These are phyloP conservation scores for Pythium brassicae DNA, from an alignment of 352 stramenopile species.

Conservation along the genomic window DNA sequence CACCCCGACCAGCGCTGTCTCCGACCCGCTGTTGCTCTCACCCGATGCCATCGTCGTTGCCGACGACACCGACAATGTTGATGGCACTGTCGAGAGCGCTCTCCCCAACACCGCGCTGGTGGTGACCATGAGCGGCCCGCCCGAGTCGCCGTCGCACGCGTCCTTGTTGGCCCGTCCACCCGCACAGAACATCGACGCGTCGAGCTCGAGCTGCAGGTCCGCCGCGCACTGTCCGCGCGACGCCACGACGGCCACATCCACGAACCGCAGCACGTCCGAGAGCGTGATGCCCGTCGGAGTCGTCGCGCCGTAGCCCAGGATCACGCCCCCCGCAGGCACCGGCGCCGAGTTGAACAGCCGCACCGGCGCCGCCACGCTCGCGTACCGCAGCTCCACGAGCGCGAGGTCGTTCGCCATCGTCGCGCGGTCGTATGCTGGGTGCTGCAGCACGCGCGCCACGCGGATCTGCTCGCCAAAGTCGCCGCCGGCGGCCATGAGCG, in stretches of 20 bases:
- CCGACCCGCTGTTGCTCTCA: not conserved
- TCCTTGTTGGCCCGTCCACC: slow-evolving; percentile 16
- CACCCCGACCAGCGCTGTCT: slow-evolving; percentile 9
- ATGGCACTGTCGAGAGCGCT: not conserved
- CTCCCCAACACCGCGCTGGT: not conserved
- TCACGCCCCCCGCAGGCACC: slow-evolving; percentile 2
- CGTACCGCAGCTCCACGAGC: slow-evolving; percentile 18
- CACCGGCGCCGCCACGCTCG: slow-evolving; percentile 15
- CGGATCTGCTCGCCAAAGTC: slow-evolving; percentile 24
- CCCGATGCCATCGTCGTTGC: too few relatives aligned
- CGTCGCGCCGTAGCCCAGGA: slow-evolving; percentile 14
- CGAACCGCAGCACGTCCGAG: slow-evolving; percentile 15
- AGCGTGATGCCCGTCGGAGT: slow-evolving; percentile 4
- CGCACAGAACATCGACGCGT: slow-evolving; percentile 21
- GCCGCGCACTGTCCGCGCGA: slow-evolving; percentile 11
- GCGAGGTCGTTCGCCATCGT: slow-evolving; percentile 16
- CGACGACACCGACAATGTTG: not conserved
- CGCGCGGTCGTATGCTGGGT: slow-evolving; percentile 15
- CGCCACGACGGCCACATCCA: slow-evolving; percentile 10
- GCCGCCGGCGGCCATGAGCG: slow-evolving; percentile 12
- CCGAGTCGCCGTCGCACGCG: slow-evolving; percentile 20
- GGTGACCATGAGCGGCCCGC: slow-evolving; percentile 16
- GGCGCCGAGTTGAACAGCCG: slow-evolving; percentile 14
- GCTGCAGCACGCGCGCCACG: slow-evolving; percentile 16
- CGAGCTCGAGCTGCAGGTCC: slow-evolving; percentile 6